phyloP scores from a whole-genome alignment of 768 basidiomycete genomes.

The Symmetrospora coprosmae region DNA sequence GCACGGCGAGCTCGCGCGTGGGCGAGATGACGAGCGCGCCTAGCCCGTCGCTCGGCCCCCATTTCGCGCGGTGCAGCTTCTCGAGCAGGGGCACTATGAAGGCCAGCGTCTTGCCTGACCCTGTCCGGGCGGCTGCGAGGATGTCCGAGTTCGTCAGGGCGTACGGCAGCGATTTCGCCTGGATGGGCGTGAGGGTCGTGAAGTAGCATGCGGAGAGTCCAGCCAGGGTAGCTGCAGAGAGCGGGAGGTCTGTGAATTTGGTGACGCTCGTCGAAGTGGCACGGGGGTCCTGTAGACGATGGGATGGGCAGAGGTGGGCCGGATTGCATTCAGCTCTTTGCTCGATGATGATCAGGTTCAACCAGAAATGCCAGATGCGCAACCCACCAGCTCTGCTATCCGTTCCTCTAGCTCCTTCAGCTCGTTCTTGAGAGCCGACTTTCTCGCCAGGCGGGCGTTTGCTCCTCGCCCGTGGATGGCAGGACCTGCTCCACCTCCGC shows the following conservation, averaged over 20 bases:
- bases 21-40: slow-evolving; percentile 89
- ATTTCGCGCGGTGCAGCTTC: slow-evolving; percentile 50
- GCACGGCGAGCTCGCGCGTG: slow-evolving; percentile 85
- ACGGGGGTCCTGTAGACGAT: neutral
- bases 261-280: neutral
- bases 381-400: slow-evolving; percentile 15
- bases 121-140: slow-evolving; percentile 55
- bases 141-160: slow-evolving; percentile 53
- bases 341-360: neutral
- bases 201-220: slow-evolving; percentile 80
- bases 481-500: slow-evolving; percentile 8
- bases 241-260: slow-evolving; percentile 24
- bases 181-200: slow-evolving; percentile 70
- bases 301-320: neutral
- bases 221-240: slow-evolving; percentile 35
- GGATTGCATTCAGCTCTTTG: neutral
- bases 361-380: neutral
- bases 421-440: slow-evolving; percentile 4
- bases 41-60: slow-evolving; percentile 59
- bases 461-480: slow-evolving; percentile 3
- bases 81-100: slow-evolving; percentile 58
- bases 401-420: slow-evolving; percentile 22
- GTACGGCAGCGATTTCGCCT: slow-evolving; percentile 48
- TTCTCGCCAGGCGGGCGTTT: neutral
- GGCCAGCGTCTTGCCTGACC: slow-evolving; percentile 61